Conservation (phyloP, 331 rosid genomes). For the Arachis monticola region DNA sequence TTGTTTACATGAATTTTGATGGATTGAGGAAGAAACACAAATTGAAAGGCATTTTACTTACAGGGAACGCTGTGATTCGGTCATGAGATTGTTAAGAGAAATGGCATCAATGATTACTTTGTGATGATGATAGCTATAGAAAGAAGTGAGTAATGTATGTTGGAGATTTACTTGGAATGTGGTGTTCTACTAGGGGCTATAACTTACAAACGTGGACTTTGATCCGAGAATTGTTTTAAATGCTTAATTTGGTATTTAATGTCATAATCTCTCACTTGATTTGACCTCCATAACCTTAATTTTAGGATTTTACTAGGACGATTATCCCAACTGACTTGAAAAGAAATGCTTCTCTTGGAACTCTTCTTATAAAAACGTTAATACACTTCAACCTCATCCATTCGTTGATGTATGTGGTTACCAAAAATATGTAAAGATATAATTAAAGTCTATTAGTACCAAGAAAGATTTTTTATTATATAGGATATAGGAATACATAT, state of each 20-base stretch:
- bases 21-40: background rate
- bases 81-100: slow-evolving; percentile 31
- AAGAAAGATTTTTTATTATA: too few relatives aligned
- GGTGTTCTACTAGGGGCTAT: slow-evolving; percentile 35
- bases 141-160: slow-evolving; percentile 23
- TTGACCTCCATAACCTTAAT: slow-evolving; percentile 26
- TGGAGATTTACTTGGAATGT: slow-evolving; percentile 35
- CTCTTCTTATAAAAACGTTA: background rate
- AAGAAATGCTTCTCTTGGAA: background rate
- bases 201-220: slow-evolving; percentile 45
- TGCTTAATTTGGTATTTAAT: slow-evolving; percentile 41
- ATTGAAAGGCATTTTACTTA: slow-evolving; percentile 25
- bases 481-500: too few relatives aligned
- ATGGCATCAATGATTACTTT: slow-evolving; percentile 25
- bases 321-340: background rate
- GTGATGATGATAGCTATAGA: slow-evolving; percentile 22
- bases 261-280: slow-evolving; percentile 27
- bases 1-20: slow-evolving; percentile 9
- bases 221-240: slow-evolving; percentile 41
- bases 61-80: slow-evolving; percentile 12
- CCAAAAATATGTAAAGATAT: too few relatives aligned
- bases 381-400: background rate
- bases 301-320: slow-evolving; percentile 19
- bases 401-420: too few relatives aligned
- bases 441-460: too few relatives aligned